phyloP scores from a whole-genome alignment of 1,284 basidiomycete genomes.

The Marasmius sp. region DNA sequence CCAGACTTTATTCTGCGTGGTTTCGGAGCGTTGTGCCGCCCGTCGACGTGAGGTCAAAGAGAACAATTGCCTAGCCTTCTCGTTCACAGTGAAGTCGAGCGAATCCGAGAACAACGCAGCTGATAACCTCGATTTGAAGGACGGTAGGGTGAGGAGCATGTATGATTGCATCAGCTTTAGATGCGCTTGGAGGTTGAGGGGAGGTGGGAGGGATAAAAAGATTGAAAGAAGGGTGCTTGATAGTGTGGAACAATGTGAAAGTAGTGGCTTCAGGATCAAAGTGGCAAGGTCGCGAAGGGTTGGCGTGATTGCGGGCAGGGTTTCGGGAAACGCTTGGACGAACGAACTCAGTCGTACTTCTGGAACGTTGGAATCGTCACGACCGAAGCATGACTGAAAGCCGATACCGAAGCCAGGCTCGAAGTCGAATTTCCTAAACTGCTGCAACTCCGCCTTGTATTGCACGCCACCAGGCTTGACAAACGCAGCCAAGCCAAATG shows the following conservation, averaged over 20 bases:
- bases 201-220: slow-evolving; percentile 54
- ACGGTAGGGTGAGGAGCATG: slow-evolving; percentile 61
- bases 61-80: slow-evolving; percentile 30
- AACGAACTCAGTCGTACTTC: slow-evolving; percentile 41
- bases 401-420: slow-evolving; percentile 51
- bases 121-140: slow-evolving; percentile 64
- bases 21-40: slow-evolving; percentile 23
- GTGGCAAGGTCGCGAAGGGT: slow-evolving; percentile 58
- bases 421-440: slow-evolving; percentile 63
- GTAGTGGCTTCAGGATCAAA: slow-evolving; percentile 57
- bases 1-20: slow-evolving; percentile 39
- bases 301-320: slow-evolving; percentile 62
- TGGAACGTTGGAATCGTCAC: slow-evolving; percentile 26
- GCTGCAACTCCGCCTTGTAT: slow-evolving; percentile 31
- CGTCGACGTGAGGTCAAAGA: slow-evolving; percentile 34
- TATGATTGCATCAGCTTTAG: slow-evolving; percentile 68
- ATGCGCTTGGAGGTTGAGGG: slow-evolving; percentile 61
- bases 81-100: slow-evolving; percentile 43
- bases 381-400: slow-evolving; percentile 21
- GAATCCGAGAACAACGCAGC: slow-evolving; percentile 70
- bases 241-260: slow-evolving; percentile 54
- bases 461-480: not conserved
- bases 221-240: slow-evolving; percentile 60
- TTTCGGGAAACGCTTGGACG: slow-evolving; percentile 53
- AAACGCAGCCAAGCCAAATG: slow-evolving; percentile 1